Evolutionary conservation across 2,329 filamentous ascomycete genomes (phyloP).

Genomic region (Zymoseptoria ardabiliae): DNA sequence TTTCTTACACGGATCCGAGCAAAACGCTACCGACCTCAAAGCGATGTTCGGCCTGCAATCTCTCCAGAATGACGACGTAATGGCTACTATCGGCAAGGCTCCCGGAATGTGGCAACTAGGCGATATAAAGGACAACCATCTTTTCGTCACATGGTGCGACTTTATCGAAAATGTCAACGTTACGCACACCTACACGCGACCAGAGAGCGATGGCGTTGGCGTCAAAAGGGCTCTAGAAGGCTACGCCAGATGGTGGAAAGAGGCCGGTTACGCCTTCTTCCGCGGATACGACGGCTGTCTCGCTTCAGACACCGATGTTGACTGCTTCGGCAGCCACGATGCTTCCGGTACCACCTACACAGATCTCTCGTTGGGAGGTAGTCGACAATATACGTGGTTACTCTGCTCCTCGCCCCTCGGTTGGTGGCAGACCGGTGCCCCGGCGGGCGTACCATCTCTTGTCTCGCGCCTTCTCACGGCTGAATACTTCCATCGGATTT

Average conservation of each 20-base stretch:
- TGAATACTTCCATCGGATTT: slow-evolving; percentile 51
- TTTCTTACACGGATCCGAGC: slow-evolving; percentile 22
- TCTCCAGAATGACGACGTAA: slow-evolving; percentile 48
- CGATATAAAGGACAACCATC: slow-evolving; percentile 36
- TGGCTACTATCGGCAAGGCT: slow-evolving; percentile 46
- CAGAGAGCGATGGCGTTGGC: slow-evolving; percentile 41
- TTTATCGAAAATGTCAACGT: slow-evolving; percentile 31
- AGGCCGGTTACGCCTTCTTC: slow-evolving; percentile 29
- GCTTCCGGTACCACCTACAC: slow-evolving; percentile 43
- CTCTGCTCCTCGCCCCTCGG: slow-evolving; percentile 55
- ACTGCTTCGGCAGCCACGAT: slow-evolving; percentile 51
- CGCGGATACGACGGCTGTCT: slow-evolving; percentile 36
- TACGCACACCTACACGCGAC: slow-evolving; percentile 15
- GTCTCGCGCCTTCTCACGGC: slow-evolving; percentile 46
- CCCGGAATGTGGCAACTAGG: slow-evolving; percentile 51
- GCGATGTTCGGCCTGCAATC: slow-evolving; percentile 45
- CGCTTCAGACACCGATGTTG: slow-evolving; percentile 34
- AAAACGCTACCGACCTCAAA: slow-evolving; percentile 40
- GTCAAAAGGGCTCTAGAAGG: slow-evolving; percentile 47
- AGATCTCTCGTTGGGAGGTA: slow-evolving; percentile 42
- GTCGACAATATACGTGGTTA: slow-evolving; percentile 53
- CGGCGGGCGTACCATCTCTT: slow-evolving; percentile 37
- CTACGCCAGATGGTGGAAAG: slow-evolving; percentile 48
- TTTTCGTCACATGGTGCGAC: slow-evolving; percentile 42
- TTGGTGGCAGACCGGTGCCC: slow-evolving; percentile 51